Base-by-base conservation (phyloP, 345 rosid species). In the Dipteronia sinensis region DNA sequence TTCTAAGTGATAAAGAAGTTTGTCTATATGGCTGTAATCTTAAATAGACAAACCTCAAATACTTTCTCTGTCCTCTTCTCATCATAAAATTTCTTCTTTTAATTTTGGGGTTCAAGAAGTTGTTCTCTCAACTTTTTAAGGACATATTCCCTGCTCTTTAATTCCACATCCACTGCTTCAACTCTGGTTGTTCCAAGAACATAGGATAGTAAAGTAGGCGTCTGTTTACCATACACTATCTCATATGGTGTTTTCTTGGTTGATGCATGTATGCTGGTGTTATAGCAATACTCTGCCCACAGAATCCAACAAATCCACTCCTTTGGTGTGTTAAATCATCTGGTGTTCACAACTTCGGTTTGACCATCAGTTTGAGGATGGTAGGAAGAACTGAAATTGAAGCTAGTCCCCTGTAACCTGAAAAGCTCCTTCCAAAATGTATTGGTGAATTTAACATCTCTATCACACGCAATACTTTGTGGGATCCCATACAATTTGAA, bases 401-500 rank as follows among this genome's bases (percentile, higher is more conserved):
- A 55, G 0, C 3, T 9, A 0, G 66, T 42, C 23, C 42, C 34
- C 1, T 25, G 25, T 1, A 20, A 40, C 1, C 10, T 7, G 27
- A 72, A 63, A 4, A 74, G 13, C 4, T 74, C 69, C 2, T 23
- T 1, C 78, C 74, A 74, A 47, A 79, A 74, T 7, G n/a, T 11
- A 17, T 71, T 74, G 0, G 69, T 2, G 19, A 74, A 68, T 4
- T 58, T 25, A 3, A 49, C 0, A 19, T 74, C 74, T 1, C 51
- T 20, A 31, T 79, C 78, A n/a, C 67, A 31, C 0, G 61, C 29
- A 19, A 74, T 75, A 2, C n/a, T 0, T 23, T 10, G 0, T 1
- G 74, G 82, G 10, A 12, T 0, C 78, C 78, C 78, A 58, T 67
- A 75, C 13, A 79, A 13, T 5, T 74, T 55, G 44, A 58, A 55